Base-by-base conservation (phyloP, 2,329 filamentous ascomycete genomes). In the Cyphellophora attinorum region DNA sequence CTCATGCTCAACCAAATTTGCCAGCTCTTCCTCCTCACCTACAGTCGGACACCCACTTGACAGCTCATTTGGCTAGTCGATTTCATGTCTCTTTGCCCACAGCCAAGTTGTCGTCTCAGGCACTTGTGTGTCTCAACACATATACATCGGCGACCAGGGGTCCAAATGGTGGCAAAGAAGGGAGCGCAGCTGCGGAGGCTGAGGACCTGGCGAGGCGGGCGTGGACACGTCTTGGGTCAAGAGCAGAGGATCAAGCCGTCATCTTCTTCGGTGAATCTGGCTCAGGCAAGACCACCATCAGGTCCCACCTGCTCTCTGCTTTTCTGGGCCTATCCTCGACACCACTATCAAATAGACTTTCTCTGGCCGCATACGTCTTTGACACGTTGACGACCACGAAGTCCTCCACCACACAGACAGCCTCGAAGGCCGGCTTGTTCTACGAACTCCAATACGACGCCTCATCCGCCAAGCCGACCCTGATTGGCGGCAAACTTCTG, bases 401-500 rank as follows among this genome's bases (percentile, higher is more conserved):
- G 64, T 93, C 89, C 2, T 79, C 88, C 19, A 96, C 89, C 1
- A 96, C 89, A 0, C 88, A 88, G 2, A 94, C 85, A 2, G 91
- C 91, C 17, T 96, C 89, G 33, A 96, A 96, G 59, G 82, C 91
- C 8, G 91, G 91, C 43, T 72, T 98, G 11, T 94, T 93, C 56
- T 91, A 91, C 57, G 91, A 98, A 59, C 70, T 98, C 27, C 91
- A 98, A 59, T 98, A 98, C 56, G 89, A 98, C 57, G 93, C 85
- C 1, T 77, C 85, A 0, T 80, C 86, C 0, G 81, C 80, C 1
- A 86, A 82, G 51, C 91, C 91, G 1, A 78, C 86, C 3, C 70
- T 98, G 17, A 84, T 98, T 45, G 91, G 91, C 61, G 89, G 85
- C 49, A 96, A 98, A 61, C 70, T 98, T 11, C 70, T 98, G 29